These are phyloP conservation scores for Dipteronia dyeriana DNA, from an alignment of 345 rosid species.

Conservation along the genomic window DNA sequence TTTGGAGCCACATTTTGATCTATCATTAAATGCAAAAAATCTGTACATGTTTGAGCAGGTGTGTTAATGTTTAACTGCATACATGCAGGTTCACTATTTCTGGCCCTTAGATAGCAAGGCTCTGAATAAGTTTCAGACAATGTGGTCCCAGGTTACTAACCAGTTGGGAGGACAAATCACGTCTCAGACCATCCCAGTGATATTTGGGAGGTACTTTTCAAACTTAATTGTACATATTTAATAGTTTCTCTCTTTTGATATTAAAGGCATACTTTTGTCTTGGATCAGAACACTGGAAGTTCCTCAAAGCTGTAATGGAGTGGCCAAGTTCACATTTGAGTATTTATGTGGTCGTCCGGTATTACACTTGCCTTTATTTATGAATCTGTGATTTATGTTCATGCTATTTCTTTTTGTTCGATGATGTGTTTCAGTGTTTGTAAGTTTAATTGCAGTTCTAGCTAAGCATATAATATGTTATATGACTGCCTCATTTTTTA, in stretches of 20 bases:
- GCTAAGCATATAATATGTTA: not conserved
- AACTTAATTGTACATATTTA: not conserved
- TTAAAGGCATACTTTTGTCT: slow-evolving; percentile 1
- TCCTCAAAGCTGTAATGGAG: slow-evolving; percentile 83
- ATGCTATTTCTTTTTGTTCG: not conserved
- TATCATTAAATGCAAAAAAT: slow-evolving; percentile 6
- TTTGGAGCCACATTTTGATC: not conserved
- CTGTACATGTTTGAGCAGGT: slow-evolving; percentile 3
- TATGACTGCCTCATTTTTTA: not conserved
- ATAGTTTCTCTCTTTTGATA: not conserved
- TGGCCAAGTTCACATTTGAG: slow-evolving; percentile 75
- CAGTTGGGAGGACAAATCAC: slow-evolving; percentile 61
- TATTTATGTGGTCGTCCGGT: slow-evolving; percentile 84
- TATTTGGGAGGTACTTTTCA: slow-evolving; percentile 85
- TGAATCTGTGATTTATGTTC: slow-evolving; percentile 1
- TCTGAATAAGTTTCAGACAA: slow-evolving; percentile 55
- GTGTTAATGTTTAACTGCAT: slow-evolving; percentile 23
- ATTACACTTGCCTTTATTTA: slow-evolving; percentile 20
- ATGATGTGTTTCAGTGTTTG: not conserved
- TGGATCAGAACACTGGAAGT: slow-evolving; percentile 69
- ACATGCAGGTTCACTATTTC: slow-evolving; percentile 66
- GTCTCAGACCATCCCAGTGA: slow-evolving; percentile 64
- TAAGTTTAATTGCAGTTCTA: not conserved
- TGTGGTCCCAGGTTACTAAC: slow-evolving; percentile 65
- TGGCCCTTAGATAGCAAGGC: slow-evolving; percentile 64